Evolutionary conservation across 306 rosid genomes (phyloP), one percentile per base, ranked within the genome.

Genomic region (Sophora flavescens): DNA sequence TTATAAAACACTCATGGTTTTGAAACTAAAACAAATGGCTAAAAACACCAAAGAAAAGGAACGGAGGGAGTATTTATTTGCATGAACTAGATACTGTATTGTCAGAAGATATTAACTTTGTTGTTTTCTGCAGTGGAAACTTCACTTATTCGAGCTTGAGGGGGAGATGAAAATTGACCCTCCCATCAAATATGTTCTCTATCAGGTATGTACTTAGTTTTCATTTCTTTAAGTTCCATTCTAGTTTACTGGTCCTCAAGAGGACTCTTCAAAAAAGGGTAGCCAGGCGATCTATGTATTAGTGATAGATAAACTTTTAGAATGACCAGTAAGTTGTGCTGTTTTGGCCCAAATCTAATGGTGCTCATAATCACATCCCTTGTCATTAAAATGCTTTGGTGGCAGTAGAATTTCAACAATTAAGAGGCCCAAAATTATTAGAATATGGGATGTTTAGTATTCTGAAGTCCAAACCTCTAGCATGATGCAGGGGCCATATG

Each of bases 111-210:
- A 4, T 63, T 10, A 62, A 11, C 18, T 33, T 52, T 17, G 18
- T 60, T 81, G 32, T 52, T 72, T 54, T 36, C 13, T 44, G 62
- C 90, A 96, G 99, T 96, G 99, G 99, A 96, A 96, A 63, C 99
- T 96, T 81, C 99, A 96, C 86, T 83, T 96, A 83, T 96, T 89
- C 33, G 99, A 96, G 91, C 97, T 92, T 45, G 99, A 96, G 74
- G 83, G 72, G 81, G 96, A 96, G 85, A 30, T 89, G 90, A 96
- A 91, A 86, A 86, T 74, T 56, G 91, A 88, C 14, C 96, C 96
- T 63, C 72, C 82, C 63, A 82, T 92, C 82, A 96, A 91, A 91
- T 96, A 91, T 86, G 97, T 81, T 81, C 91, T 96, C 14, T 96
- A 96, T 82, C 78, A 86, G 97, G 99, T 96, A 84, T 16, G 44